Percentiles rank a stretch among this genome's conserved stretches.
Evolutionary conservation across 2,329 filamentous ascomycete species (phyloP).

Genomic region (Diaporthe caulivora): DNA sequence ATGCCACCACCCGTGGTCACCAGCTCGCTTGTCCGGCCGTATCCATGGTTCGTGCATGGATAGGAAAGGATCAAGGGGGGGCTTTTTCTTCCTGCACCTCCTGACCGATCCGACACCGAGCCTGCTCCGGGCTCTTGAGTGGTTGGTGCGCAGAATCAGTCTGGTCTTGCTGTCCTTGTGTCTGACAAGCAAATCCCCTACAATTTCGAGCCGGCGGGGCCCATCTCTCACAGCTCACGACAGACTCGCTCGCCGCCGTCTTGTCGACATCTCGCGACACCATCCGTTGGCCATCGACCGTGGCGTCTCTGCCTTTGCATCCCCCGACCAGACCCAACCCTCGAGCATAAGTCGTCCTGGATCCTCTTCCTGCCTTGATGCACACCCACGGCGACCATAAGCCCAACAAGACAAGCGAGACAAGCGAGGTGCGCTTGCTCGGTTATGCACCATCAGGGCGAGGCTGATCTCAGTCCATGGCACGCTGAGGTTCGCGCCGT

Average conservation of each 20-base stretch:
- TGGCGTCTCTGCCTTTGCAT: background rate
- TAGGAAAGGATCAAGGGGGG: background rate
- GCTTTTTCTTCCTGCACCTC: background rate
- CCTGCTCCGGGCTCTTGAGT: background rate
- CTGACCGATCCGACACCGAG: background rate
- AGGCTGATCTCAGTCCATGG: background rate
- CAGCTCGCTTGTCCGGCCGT: constrained; percentile 20
- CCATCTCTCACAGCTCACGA: background rate
- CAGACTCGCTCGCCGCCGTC: background rate
- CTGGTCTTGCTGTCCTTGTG: background rate
- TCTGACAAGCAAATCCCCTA: background rate
- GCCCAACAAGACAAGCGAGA: constrained; percentile 2
- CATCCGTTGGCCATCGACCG: background rate
- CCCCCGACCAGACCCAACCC: background rate
- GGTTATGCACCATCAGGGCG: background rate
- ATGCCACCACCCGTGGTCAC: constrained; percentile 14
- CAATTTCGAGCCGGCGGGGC: background rate
- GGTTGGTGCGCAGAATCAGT: too few species aligned
- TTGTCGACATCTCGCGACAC: background rate
- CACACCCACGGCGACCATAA: background rate
- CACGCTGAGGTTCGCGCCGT: background rate
- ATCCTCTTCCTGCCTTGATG: background rate
- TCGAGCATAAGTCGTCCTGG: background rate
- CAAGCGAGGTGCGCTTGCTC: background rate
- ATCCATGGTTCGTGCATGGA: background rate